phyloP scores from a whole-genome alignment of 257 asterid genomes.

The Solanum pinnatisectum region DNA sequence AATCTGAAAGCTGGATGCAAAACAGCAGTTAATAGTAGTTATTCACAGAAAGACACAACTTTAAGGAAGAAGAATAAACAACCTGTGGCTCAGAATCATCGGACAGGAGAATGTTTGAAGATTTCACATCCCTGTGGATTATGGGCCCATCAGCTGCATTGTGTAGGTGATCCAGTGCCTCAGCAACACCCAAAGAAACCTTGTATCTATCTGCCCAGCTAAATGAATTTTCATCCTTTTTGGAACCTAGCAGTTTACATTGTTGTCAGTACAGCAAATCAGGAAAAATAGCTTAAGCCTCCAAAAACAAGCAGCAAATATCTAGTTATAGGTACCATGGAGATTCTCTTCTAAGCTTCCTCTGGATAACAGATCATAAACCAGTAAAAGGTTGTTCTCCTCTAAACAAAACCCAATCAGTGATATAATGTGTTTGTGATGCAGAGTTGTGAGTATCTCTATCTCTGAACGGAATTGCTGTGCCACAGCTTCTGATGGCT shows the following conservation, averaged over 20 bases:
- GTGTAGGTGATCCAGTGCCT: constrained; percentile 77
- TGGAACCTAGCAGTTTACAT: constrained; percentile 28
- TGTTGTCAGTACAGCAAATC: constrained; percentile 5
- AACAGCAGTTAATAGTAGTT: not conserved
- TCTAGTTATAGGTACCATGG: constrained; percentile 39
- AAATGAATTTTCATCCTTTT: constrained; percentile 22
- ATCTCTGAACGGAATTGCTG: constrained; percentile 75
- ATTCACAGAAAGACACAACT: not conserved
- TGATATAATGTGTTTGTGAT: constrained; percentile 62
- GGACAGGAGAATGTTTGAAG: constrained; percentile 86
- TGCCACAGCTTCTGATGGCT: constrained; percentile 55
- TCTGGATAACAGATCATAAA: constrained; percentile 70
- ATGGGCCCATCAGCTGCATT: constrained; percentile 35
- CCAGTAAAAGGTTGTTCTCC: constrained; percentile 53
- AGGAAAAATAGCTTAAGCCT: not conserved
- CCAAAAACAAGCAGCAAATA: constrained; percentile 5
- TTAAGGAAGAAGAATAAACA: not conserved
- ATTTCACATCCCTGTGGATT: constrained; percentile 88
- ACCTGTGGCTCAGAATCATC: constrained; percentile 87
- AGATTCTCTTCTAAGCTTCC: constrained; percentile 94
- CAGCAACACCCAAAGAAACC: constrained; percentile 84
- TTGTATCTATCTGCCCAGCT: constrained; percentile 73
- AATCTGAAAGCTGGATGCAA: constrained; percentile 65
- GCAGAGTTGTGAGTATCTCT: constrained; percentile 54
- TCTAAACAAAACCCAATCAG: constrained; percentile 74